phyloP scores from a whole-genome alignment of 2,329 filamentous ascomycete genomes.

The Exophiala phaeomuriformis region DNA sequence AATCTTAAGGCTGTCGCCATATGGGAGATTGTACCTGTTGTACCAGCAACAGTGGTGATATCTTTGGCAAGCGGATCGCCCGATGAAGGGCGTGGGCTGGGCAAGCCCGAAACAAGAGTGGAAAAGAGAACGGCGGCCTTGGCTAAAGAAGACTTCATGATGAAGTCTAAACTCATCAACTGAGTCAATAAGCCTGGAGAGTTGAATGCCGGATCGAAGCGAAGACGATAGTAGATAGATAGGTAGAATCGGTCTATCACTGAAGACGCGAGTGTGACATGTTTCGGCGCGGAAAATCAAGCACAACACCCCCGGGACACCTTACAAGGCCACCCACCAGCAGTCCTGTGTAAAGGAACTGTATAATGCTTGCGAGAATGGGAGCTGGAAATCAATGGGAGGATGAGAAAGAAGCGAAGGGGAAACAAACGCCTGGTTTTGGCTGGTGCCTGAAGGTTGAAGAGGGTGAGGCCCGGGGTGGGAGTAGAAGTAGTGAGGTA shows the following conservation, averaged over 20 bases:
- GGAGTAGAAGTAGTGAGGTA: no score
- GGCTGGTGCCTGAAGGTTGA: conserved; percentile 17
- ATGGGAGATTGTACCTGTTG: conserved; percentile 20
- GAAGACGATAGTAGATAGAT: no score
- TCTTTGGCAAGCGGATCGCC: conserved; percentile 6
- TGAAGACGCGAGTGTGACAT: conserved; percentile 2
- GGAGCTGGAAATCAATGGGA: not conserved
- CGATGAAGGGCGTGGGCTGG: conserved; percentile 9
- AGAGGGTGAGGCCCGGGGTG: not conserved
- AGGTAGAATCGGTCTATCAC: no score
- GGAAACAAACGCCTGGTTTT: conserved; percentile 5
- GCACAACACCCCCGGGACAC: not conserved
- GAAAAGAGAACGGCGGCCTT: conserved; percentile 19
- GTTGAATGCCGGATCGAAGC: not conserved
- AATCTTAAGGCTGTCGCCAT: not conserved
- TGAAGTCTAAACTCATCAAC: conserved; percentile 2
- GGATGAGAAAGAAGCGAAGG: not conserved
- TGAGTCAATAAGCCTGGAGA: conserved; percentile 6
- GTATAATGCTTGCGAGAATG: not conserved
- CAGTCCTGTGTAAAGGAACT: conserved; percentile 1
- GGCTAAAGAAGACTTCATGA: conserved; percentile 14
- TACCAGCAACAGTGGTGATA: conserved; percentile 24
- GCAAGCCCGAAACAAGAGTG: conserved; percentile 12
- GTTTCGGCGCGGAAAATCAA: conserved; percentile 5
- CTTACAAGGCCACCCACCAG: conserved; percentile 13